Evolutionary conservation across 371 early-diverging fungal genomes (phyloP).

Genomic region (Apophysomyces variabilis): DNA sequence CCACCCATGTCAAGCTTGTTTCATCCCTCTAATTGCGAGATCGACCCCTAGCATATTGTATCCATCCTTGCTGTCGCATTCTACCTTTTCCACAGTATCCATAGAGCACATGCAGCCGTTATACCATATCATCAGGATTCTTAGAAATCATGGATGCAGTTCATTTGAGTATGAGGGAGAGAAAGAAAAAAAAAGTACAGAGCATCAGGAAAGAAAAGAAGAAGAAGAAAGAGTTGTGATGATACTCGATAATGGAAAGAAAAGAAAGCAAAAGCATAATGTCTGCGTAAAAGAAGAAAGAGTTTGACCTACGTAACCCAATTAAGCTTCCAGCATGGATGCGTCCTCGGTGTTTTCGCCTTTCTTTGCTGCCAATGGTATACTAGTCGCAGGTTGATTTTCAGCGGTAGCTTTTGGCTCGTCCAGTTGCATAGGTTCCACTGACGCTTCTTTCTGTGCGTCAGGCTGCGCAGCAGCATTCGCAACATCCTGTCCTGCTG

Average conservation of each 20-base stretch:
- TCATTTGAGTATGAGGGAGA: slow-evolving; percentile 11
- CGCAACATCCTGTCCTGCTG: slow-evolving; percentile 6
- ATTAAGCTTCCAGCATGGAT: slow-evolving; percentile 10
- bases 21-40: no score
- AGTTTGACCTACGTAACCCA: slow-evolving; percentile 4
- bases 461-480: slow-evolving; percentile 10
- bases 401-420: not conserved
- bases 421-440: slow-evolving; percentile 5
- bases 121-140: not conserved
- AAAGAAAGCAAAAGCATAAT: not conserved
- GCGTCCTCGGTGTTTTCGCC: slow-evolving; percentile 9
- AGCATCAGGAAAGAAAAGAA: slow-evolving; percentile 9
- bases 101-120: no score
- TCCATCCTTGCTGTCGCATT: no score
- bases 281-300: not conserved
- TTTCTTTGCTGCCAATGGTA: slow-evolving; percentile 8
- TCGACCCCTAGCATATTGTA: no score
- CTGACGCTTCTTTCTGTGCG: slow-evolving; percentile 7
- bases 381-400: slow-evolving; percentile 1
- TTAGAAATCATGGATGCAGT: slow-evolving; percentile 10
- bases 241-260: slow-evolving; percentile 8
- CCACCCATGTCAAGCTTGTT: no score
- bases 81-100: no score
- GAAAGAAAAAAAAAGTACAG: slow-evolving; percentile 8
- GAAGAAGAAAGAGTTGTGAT: slow-evolving; percentile 2